phyloP scores from a whole-genome alignment of 2,329 filamentous ascomycete genomes.

The Fusarium sp. region DNA sequence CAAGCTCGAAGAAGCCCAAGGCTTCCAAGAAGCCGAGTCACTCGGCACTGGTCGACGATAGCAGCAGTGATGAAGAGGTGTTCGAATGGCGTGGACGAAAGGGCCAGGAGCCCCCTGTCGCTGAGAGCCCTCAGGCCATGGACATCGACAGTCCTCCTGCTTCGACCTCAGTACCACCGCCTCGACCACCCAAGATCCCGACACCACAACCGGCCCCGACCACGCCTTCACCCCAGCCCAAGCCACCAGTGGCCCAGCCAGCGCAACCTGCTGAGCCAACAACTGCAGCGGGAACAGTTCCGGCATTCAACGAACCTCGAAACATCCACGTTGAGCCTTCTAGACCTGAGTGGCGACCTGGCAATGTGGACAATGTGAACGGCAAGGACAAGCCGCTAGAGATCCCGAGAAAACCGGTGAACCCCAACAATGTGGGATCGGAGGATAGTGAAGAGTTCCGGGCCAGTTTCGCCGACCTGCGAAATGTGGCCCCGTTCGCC shows the following conservation, averaged over 20 bases:
- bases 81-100: conserved; percentile 49
- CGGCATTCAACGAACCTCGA: conserved; percentile 48
- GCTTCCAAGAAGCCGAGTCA: conserved; percentile 60
- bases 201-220: conserved; percentile 22
- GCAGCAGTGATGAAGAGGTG: conserved; percentile 55
- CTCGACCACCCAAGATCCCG: conserved; percentile 30
- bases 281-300: neutral
- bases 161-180: conserved; percentile 30
- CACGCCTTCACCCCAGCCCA: conserved; percentile 23
- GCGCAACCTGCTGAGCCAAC: neutral
- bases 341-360: conserved; percentile 66
- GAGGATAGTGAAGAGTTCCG: conserved; percentile 64
- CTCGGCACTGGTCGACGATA: conserved; percentile 57
- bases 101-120: conserved; percentile 42
- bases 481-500: conserved; percentile 63
- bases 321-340: conserved; percentile 67
- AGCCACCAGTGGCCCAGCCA: conserved; percentile 4
- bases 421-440: conserved; percentile 56
- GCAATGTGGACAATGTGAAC: conserved; percentile 50
- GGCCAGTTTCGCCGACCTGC: conserved; percentile 62
- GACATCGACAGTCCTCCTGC: conserved; percentile 66
- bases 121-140: conserved; percentile 66
- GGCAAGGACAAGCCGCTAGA: conserved; percentile 35
- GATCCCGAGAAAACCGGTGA: conserved; percentile 37
- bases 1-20: conserved; percentile 66